These are phyloP conservation scores for Elsinoe necatrix DNA, from an alignment of 2,329 filamentous ascomycete genomes.

Conservation along the genomic window DNA sequence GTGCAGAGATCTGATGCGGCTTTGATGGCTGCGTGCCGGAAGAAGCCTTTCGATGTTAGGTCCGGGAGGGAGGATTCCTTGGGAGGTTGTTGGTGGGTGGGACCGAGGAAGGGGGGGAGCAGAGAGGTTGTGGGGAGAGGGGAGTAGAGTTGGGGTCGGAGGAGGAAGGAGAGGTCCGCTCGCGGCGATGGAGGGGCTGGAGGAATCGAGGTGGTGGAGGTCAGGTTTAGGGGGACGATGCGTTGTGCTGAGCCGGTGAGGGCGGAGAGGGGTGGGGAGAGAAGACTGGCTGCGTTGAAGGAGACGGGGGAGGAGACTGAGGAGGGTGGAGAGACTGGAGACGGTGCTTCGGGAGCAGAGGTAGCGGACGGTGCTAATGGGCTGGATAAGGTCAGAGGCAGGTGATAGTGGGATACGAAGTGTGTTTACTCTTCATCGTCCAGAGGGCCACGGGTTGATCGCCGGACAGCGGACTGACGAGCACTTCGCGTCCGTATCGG, in stretches of 20 bases:
- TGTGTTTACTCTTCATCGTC: conserved; percentile 13
- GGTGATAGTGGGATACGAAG: neutral
- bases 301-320: neutral
- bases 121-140: conserved; percentile 58
- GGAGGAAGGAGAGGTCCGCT: conserved; percentile 72
- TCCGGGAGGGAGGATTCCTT: conserved; percentile 56
- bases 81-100: conserved; percentile 55
- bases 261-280: conserved; percentile 20
- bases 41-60: conserved; percentile 66
- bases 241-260: conserved; percentile 19
- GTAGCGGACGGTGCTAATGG: neutral
- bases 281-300: neutral
- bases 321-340: neutral
- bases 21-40: conserved; percentile 51
- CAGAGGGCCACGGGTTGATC: conserved; percentile 12
- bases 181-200: conserved; percentile 20
- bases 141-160: conserved; percentile 75
- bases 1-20: conserved; percentile 34
- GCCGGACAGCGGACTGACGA: conserved; percentile 6
- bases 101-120: conserved; percentile 59
- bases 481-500: conserved; percentile 9
- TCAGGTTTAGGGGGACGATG: conserved; percentile 19
- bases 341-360: neutral
- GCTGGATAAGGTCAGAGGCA: neutral
- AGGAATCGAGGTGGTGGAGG: neutral